phyloP scores from a whole-genome alignment of 2,329 filamentous ascomycete genomes.

The Colletotrichum ledebouriae region DNA sequence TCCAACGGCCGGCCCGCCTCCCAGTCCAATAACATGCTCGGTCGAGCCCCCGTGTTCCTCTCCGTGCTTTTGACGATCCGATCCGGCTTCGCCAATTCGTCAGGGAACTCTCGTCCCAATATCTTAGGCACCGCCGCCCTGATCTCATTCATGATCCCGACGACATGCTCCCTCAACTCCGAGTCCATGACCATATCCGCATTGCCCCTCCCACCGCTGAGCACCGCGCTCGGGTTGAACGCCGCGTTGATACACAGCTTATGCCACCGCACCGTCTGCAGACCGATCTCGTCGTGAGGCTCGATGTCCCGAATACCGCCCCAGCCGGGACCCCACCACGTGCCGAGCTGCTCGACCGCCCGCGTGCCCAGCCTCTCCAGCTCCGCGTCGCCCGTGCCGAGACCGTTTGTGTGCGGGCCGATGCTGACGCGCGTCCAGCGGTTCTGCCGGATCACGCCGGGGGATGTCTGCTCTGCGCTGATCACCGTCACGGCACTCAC shows the following conservation, averaged over 20 bases:
- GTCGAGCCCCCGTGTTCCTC: constrained; percentile 73
- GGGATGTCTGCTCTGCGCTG: constrained; percentile 74
- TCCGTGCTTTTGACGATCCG: constrained; percentile 73
- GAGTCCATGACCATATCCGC: constrained; percentile 74
- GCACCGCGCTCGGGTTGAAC: constrained; percentile 80
- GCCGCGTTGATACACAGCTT: constrained; percentile 83
- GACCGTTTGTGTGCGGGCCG: constrained; percentile 72
- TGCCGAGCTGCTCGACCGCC: constrained; percentile 63
- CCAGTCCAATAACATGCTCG: constrained; percentile 80
- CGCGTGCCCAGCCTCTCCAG: constrained; percentile 53
- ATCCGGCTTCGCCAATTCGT: constrained; percentile 72
- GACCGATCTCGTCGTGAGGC: constrained; percentile 72
- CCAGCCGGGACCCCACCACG: constrained; percentile 62
- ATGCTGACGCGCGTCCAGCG: constrained; percentile 80
- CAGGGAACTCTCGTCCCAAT: constrained; percentile 71
- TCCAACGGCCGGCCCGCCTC: constrained; percentile 75
- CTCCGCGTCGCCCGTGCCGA: constrained; percentile 52
- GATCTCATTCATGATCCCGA: constrained; percentile 78
- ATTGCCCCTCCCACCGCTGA: constrained; percentile 75
- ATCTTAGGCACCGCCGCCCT: constrained; percentile 73
- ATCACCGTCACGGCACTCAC: constrained; percentile 78
- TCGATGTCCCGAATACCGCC: constrained; percentile 77
- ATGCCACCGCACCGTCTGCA: constrained; percentile 81
- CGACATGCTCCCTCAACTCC: constrained; percentile 72
- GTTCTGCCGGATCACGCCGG: constrained; percentile 76